Conservation (phyloP, 495 filamentous ascomycete genomes). For the Penicillium malachiteum region DNA sequence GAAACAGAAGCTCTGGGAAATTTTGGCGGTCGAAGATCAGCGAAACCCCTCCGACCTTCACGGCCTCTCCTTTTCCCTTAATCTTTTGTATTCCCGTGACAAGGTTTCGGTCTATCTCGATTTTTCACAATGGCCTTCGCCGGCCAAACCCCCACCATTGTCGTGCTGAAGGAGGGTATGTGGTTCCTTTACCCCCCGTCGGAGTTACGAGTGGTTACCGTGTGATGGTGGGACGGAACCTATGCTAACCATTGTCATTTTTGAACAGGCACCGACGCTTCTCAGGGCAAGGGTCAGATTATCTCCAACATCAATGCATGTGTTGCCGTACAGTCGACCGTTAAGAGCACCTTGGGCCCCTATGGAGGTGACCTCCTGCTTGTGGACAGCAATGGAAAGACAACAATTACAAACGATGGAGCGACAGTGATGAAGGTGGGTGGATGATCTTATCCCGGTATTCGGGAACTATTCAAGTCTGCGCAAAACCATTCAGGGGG, state of each 20-base stretch:
- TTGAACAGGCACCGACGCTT: conserved; percentile 83
- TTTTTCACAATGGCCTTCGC: conserved; percentile 80
- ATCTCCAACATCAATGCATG: conserved; percentile 99
- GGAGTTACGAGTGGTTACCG: conserved; percentile 10
- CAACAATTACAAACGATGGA: conserved; percentile 99
- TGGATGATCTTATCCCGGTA: neutral
- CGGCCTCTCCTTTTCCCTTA: conserved; percentile 23
- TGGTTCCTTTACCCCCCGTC: conserved; percentile 31
- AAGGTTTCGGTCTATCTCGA: conserved; percentile 20
- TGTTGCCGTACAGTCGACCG: conserved; percentile 92
- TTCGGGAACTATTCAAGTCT: neutral
- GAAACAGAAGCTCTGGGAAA: conserved; percentile 47
- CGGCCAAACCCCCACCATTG: conserved; percentile 97
- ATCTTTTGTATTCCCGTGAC: conserved; percentile 10
- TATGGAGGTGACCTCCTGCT: conserved; percentile 96
- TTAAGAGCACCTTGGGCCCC: conserved; percentile 93
- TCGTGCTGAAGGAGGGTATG: conserved; percentile 96
- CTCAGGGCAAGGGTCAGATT: conserved; percentile 95
- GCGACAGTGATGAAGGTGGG: conserved; percentile 97
- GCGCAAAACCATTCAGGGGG: neutral
- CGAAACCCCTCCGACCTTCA: conserved; percentile 30
- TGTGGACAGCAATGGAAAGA: conserved; percentile 90
- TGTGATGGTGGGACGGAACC: conserved; percentile 26
- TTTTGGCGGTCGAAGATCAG: conserved; percentile 43
- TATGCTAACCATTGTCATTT: conserved; percentile 23